Evolutionary conservation across 768 basidiomycete genomes (phyloP).

Genomic region (Suillus americanus): DNA sequence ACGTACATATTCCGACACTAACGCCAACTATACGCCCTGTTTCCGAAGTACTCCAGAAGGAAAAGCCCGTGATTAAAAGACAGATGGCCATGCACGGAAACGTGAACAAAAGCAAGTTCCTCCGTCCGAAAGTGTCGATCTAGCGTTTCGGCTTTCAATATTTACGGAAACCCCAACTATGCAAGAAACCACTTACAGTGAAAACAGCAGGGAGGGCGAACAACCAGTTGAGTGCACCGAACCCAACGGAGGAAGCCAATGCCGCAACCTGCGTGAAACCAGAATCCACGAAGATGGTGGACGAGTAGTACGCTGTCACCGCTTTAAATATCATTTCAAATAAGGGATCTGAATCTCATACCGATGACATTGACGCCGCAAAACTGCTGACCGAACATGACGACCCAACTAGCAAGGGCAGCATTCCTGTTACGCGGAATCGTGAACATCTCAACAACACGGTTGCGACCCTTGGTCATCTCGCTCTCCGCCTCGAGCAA

Average conservation of each 20-base stretch:
- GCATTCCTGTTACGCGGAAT: slow-evolving; percentile 74
- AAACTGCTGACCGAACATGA: slow-evolving; percentile 85
- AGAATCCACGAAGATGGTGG: slow-evolving; percentile 65
- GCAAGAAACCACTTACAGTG: slow-evolving; percentile 35
- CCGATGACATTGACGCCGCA: slow-evolving; percentile 75
- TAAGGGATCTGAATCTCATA: slow-evolving; percentile 2
- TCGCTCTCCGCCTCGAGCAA: slow-evolving; percentile 66
- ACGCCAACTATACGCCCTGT: slow-evolving; percentile 46
- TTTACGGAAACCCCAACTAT: slow-evolving; percentile 6
- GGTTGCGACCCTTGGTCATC: slow-evolving; percentile 52
- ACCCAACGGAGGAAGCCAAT: slow-evolving; percentile 65
- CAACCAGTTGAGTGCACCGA: slow-evolving; percentile 63
- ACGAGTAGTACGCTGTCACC: slow-evolving; percentile 72
- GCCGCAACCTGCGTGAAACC: slow-evolving; percentile 55
- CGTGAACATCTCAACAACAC: slow-evolving; percentile 69
- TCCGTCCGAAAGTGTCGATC: slow-evolving; percentile 77
- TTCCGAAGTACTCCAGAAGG: slow-evolving; percentile 49
- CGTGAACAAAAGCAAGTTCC: slow-evolving; percentile 72
- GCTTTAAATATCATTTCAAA: background rate
- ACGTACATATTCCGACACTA: slow-evolving; percentile 47
- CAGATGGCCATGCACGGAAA: slow-evolving; percentile 83
- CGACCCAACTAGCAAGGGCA: slow-evolving; percentile 54
- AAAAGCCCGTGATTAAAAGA: slow-evolving; percentile 73
- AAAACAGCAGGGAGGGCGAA: slow-evolving; percentile 69
- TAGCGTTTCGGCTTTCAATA: slow-evolving; percentile 29